Percentiles rank a stretch among this genome's conserved stretches.
Conservation (phyloP, 441 rosid genomes). For the Populus hybrid region DNA sequence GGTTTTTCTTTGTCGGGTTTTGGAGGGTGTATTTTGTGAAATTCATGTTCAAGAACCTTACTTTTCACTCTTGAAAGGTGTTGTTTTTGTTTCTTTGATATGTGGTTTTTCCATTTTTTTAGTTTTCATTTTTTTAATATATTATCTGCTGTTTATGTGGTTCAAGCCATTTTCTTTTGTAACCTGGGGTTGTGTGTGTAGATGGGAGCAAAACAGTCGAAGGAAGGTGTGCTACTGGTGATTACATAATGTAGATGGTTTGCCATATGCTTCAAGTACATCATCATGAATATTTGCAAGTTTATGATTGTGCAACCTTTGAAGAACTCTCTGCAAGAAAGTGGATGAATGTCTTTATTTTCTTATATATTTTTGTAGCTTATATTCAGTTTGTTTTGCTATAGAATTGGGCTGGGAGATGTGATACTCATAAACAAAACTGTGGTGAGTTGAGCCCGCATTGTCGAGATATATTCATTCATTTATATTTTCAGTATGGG, state of each 20-base stretch:
- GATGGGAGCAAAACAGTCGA: slow-evolving; percentile 63
- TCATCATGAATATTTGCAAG: not conserved
- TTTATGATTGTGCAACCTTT: not conserved
- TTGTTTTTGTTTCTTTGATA: not conserved
- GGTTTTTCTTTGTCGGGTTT: slow-evolving; percentile 23
- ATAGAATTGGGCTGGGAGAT: slow-evolving; percentile 49
- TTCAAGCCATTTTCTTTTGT: not conserved
- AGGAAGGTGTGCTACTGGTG: slow-evolving; percentile 33
- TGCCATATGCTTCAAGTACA: not conserved
- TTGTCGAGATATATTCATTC: slow-evolving; percentile 3
- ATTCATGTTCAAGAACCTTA: slow-evolving; percentile 64
- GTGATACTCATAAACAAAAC: slow-evolving; percentile 53
- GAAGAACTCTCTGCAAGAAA: not conserved
- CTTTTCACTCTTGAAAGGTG: slow-evolving; percentile 55
- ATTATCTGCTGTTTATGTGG: not conserved
- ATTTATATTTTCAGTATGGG: slow-evolving; percentile 7
- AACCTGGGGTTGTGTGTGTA: slow-evolving; percentile 17
- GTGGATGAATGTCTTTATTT: not conserved
- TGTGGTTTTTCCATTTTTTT: not conserved
- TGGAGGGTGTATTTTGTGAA: slow-evolving; percentile 36
- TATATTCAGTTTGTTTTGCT: slow-evolving; percentile 22
- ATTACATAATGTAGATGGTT: slow-evolving; percentile 40
- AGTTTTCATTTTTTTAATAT: not conserved
- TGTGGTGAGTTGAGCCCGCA: slow-evolving; percentile 49
- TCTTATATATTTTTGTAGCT: not conserved